These are phyloP conservation scores for Ceratobasidium sp. DNA, from an alignment of 1,284 basidiomycete genomes.

Conservation along the genomic window DNA sequence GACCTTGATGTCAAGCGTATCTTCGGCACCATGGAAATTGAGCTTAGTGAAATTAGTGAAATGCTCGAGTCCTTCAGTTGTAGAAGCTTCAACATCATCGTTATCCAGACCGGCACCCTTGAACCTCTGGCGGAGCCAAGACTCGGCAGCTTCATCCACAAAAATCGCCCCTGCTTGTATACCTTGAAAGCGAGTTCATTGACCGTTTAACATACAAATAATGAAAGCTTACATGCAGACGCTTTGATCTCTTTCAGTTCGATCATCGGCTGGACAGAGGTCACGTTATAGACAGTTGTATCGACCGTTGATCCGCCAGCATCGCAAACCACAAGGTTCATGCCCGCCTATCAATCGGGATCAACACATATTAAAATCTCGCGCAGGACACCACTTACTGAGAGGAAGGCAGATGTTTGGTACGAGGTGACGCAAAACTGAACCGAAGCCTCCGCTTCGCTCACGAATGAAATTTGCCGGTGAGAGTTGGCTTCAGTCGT, in stretches of 20 bases:
- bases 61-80: background rate
- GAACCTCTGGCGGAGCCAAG: background rate
- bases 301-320: conserved; percentile 26
- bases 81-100: background rate
- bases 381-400: too few relatives aligned
- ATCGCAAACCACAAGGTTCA: conserved; percentile 17
- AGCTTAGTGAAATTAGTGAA: conserved; percentile 25
- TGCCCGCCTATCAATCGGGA: background rate
- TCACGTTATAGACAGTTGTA: conserved; percentile 1
- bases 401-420: background rate
- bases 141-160: background rate
- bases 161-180: conserved; percentile 25
- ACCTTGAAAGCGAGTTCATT: background rate
- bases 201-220: background rate
- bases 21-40: background rate
- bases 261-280: background rate
- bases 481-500: background rate
- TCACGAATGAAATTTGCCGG: conserved; percentile 35
- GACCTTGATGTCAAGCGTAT: background rate
- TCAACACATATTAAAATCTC: too few relatives aligned
- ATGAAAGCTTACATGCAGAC: conserved; percentile 36
- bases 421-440: conserved; percentile 40
- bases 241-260: conserved; percentile 31
- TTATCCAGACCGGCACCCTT: background rate
- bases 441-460: conserved; percentile 47